Base-by-base conservation (phyloP, 306 rosid species). In the Glycyrrhiza uralensis region DNA sequence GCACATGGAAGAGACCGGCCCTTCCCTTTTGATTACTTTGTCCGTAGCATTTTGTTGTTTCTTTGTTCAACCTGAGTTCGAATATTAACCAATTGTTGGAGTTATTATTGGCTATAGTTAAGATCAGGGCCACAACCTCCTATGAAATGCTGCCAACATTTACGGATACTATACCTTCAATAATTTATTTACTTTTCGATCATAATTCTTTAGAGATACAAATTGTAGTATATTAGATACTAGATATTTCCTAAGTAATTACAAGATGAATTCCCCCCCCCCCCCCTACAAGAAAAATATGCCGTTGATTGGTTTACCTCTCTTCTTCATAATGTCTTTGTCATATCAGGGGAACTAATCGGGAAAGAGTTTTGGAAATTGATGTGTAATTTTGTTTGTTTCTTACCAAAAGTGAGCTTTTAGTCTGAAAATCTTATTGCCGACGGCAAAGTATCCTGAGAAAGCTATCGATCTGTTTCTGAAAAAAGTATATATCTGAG, bases 341-440 rank as follows among this genome's bases (percentile, higher is more conserved):
- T n/a, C n/a, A n/a, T 50, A 22, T 36, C n/a, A 12, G 15, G 38
- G 15, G 44, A 22, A 35, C 35, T 54, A 54, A 55, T 54, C 8
- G n/a, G 13, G 36, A 59, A 77, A 24, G 15, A 54, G 41, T 35
- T 45, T 7, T 56, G 69, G 30, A 55, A 19, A 56, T 15, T 47
- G 63, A 68, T 76, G 39, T 52, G 35, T 18, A 38, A 42, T 11
- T 61, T 61, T 77, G 81, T 28, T 49, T 39, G 14, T 29, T 69
- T 50, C 59, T 61, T 29, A 38, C 7, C 35, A 19, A 49, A 69
- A 38, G 20, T 47, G 17, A 24, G 13, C 61, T 68, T 18, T 4
- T 7, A 58, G 36, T 58, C 30, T 49, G 19, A 68, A 58, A 69
- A 68, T 58, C 56, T 12, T 6, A 12, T 38, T 77, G 71, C 76